Evolutionary conservation across 2,329 filamentous ascomycete genomes (phyloP).

Genomic region (Emmonsiellopsis sp.): DNA sequence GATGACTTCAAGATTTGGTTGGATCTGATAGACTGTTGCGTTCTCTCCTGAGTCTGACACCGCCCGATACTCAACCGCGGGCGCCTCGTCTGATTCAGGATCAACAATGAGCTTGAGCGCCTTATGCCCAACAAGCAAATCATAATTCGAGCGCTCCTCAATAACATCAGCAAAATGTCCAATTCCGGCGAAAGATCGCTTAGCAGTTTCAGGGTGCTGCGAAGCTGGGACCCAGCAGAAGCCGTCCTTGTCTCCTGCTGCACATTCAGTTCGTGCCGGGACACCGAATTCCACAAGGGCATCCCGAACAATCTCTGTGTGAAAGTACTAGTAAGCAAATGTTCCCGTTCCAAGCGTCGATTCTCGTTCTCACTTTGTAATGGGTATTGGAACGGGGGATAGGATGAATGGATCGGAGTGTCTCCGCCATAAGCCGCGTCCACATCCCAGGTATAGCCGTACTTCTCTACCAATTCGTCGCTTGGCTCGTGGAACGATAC

Average conservation of each 20-base stretch:
- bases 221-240: neutral
- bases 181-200: neutral
- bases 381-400: neutral
- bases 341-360: too few species aligned
- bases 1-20: constrained; percentile 25
- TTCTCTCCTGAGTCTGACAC: neutral
- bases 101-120: neutral
- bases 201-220: neutral
- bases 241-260: neutral
- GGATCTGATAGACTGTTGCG: neutral
- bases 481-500: neutral
- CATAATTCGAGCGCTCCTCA: neutral
- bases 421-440: neutral
- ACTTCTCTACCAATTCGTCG: neutral
- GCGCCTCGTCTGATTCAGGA: neutral
- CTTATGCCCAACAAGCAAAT: neutral
- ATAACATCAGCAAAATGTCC: neutral
- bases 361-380: neutral
- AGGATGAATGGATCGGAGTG: neutral
- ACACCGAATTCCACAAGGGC: neutral
- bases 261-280: neutral
- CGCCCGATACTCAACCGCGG: neutral
- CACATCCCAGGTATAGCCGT: neutral
- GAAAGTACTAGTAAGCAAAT: neutral
- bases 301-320: neutral